phyloP scores from a whole-genome alignment of 768 basidiomycete genomes.

The Rubroboletus pulcherrimus region DNA sequence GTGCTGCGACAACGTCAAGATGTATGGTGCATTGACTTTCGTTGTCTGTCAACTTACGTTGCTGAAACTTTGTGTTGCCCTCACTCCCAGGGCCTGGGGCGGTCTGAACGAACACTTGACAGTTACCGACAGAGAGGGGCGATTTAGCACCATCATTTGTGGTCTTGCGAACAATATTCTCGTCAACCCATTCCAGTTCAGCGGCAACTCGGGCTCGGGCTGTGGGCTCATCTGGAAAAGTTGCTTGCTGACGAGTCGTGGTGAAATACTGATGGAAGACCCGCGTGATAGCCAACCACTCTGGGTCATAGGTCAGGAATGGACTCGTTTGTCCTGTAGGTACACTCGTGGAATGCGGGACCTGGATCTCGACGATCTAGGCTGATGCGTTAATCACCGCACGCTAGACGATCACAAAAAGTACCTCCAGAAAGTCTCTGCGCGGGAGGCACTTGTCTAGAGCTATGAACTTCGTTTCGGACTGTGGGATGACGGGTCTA shows the following conservation, averaged over 20 bases:
- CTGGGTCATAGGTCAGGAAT: slow-evolving; percentile 68
- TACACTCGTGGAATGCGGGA: slow-evolving; percentile 10
- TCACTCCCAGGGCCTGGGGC: slow-evolving; percentile 51
- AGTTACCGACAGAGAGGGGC: slow-evolving; percentile 40
- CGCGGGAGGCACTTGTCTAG: slow-evolving; percentile 83
- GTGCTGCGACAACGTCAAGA: slow-evolving; percentile 42
- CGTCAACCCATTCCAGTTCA: slow-evolving; percentile 65
- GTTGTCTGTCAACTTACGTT: slow-evolving; percentile 32
- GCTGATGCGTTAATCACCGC: background rate
- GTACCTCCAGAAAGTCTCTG: slow-evolving; percentile 78
- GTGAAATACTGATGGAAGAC: slow-evolving; percentile 82
- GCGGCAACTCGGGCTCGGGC: slow-evolving; percentile 50
- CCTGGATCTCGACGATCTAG: slow-evolving; percentile 68
- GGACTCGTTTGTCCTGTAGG: slow-evolving; percentile 23
- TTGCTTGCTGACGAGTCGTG: slow-evolving; percentile 40
- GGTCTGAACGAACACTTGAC: slow-evolving; percentile 68
- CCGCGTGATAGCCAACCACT: slow-evolving; percentile 92
- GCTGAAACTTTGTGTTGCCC: slow-evolving; percentile 36
- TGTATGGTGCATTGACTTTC: background rate
- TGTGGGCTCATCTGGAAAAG: slow-evolving; percentile 57
- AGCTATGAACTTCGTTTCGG: slow-evolving; percentile 76
- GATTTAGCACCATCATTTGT: background rate
- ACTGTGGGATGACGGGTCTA: slow-evolving; percentile 20
- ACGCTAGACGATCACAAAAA: background rate
- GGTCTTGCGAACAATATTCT: slow-evolving; percentile 41